Percentiles rank a stretch among this genome's conserved stretches.
Conservation (phyloP, 78 protist species). For the Acrasis kona region DNA sequence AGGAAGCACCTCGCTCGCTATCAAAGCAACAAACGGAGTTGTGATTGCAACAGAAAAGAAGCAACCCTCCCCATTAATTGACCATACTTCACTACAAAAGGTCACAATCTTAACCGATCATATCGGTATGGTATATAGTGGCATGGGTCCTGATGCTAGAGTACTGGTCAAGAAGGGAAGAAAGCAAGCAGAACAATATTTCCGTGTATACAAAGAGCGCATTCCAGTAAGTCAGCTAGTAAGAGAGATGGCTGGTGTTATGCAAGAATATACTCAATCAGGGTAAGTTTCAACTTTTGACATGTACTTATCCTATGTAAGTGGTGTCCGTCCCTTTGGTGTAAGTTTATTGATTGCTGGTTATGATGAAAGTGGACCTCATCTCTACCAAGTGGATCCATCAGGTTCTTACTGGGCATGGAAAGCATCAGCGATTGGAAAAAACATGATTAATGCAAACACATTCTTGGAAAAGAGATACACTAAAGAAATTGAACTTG, state of each 20-base stretch:
- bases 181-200: slow-evolving; percentile 83
- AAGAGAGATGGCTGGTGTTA: slow-evolving; percentile 88
- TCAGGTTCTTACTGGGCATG: slow-evolving; percentile 96
- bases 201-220: slow-evolving; percentile 57
- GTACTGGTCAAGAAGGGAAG: slow-evolving; percentile 82
- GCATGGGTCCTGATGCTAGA: slow-evolving; percentile 93
- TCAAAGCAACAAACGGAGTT: slow-evolving; percentile 95
- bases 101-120: slow-evolving; percentile 33
- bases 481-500: slow-evolving; percentile 87
- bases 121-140: slow-evolving; percentile 88
- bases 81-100: slow-evolving; percentile 71
- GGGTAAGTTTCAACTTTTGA: slow-evolving; percentile 98
- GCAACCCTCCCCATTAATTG: slow-evolving; percentile 70
- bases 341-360: slow-evolving; percentile 94
- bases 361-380: slow-evolving; percentile 74
- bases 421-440: slow-evolving; percentile 99
- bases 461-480: slow-evolving; percentile 95
- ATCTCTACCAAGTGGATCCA: slow-evolving; percentile 94
- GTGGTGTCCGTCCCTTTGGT: slow-evolving; percentile 99
- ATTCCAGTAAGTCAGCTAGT: slow-evolving; percentile 79
- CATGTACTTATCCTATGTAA: slow-evolving; percentile 69
- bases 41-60: slow-evolving; percentile 97
- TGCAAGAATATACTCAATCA: slow-evolving; percentile 98
- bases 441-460: slow-evolving; percentile 77
- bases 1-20: slow-evolving; percentile 92